Percentiles rank a stretch among this genome's conserved stretches.
These are phyloP conservation scores for Auricularia cornea DNA, from an alignment of 768 basidiomycete genomes.

Conservation along the genomic window DNA sequence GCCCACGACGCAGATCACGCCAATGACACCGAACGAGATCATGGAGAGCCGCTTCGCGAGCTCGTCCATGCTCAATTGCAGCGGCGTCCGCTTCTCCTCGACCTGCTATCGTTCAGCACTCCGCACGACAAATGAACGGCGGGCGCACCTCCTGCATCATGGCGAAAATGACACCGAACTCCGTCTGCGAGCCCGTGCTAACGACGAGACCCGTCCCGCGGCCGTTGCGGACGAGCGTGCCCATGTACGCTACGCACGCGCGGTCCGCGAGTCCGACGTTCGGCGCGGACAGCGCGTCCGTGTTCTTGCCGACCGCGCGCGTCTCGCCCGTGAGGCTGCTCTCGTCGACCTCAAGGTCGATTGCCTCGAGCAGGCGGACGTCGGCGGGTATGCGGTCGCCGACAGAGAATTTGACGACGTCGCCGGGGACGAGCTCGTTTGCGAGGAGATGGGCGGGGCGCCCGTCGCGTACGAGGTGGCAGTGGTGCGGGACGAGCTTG, in stretches of 20 bases:
- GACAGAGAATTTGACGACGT: slow-evolving; percentile 80
- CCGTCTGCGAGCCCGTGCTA: slow-evolving; percentile 74
- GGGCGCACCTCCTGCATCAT: slow-evolving; percentile 90
- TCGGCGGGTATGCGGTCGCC: slow-evolving; percentile 95
- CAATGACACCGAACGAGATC: slow-evolving; percentile 89
- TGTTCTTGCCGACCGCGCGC: slow-evolving; percentile 60
- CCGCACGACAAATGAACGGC: background rate
- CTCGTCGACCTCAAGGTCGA: slow-evolving; percentile 91
- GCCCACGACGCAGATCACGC: slow-evolving; percentile 86
- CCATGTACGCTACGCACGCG: slow-evolving; percentile 89
- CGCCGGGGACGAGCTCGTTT: slow-evolving; percentile 94
- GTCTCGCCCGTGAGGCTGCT: slow-evolving; percentile 94
- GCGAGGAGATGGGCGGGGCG: slow-evolving; percentile 75
- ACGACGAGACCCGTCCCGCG: slow-evolving; percentile 83
- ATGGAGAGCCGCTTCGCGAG: slow-evolving; percentile 87
- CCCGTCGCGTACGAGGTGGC: slow-evolving; percentile 73
- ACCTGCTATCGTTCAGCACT: slow-evolving; percentile 25
- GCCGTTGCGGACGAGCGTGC: slow-evolving; percentile 85
- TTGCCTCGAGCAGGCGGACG: slow-evolving; percentile 69
- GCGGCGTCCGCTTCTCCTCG: slow-evolving; percentile 85
- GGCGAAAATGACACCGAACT: slow-evolving; percentile 93
- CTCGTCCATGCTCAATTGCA: slow-evolving; percentile 94
- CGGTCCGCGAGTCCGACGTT: slow-evolving; percentile 69
- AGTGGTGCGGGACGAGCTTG: slow-evolving; percentile 95
- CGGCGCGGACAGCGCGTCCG: slow-evolving; percentile 30